Conservation (phyloP, 805 yeast species). For the Candida takata region DNA sequence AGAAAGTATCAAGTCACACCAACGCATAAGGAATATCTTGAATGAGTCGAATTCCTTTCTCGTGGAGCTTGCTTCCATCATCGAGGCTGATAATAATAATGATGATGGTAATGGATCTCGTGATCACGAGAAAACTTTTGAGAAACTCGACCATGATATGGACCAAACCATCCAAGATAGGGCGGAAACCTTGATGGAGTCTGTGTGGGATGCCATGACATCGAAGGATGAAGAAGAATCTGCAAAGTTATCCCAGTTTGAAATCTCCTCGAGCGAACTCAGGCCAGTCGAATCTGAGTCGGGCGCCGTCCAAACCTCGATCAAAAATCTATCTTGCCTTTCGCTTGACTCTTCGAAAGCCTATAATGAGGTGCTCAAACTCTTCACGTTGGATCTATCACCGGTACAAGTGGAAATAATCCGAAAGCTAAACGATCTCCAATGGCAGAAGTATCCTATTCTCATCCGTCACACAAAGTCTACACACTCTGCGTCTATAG, state of each 20-base stretch:
- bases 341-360: slow-evolving; percentile 16
- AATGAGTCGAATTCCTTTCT: slow-evolving; percentile 23
- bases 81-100: slow-evolving; percentile 3
- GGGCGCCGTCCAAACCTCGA: slow-evolving; percentile 20
- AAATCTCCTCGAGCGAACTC: slow-evolving; percentile 4
- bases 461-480: slow-evolving; percentile 57
- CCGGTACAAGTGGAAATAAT: slow-evolving; percentile 45
- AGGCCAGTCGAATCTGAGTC: neutral
- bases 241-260: slow-evolving; percentile 16
- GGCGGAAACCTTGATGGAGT: slow-evolving; percentile 58
- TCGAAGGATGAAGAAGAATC: slow-evolving; percentile 23
- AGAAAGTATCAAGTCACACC: slow-evolving; percentile 34
- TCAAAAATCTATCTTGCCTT: slow-evolving; percentile 24
- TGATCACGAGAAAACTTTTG: slow-evolving; percentile 11
- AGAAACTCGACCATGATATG: slow-evolving; percentile 24
- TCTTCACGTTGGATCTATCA: slow-evolving; percentile 31
- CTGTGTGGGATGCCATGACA: slow-evolving; percentile 52
- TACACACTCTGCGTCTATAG: slow-evolving; percentile 80
- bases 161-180: slow-evolving; percentile 47
- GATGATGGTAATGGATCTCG: slow-evolving; percentile 10
- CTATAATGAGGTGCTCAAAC: slow-evolving; percentile 14
- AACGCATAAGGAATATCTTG: slow-evolving; percentile 28
- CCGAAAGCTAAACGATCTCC: slow-evolving; percentile 45
- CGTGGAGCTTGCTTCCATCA: slow-evolving; percentile 13
- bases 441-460: slow-evolving; percentile 69